phyloP scores from a whole-genome alignment of 1,284 basidiomycete species.

The Cystobasidium sp. region DNA sequence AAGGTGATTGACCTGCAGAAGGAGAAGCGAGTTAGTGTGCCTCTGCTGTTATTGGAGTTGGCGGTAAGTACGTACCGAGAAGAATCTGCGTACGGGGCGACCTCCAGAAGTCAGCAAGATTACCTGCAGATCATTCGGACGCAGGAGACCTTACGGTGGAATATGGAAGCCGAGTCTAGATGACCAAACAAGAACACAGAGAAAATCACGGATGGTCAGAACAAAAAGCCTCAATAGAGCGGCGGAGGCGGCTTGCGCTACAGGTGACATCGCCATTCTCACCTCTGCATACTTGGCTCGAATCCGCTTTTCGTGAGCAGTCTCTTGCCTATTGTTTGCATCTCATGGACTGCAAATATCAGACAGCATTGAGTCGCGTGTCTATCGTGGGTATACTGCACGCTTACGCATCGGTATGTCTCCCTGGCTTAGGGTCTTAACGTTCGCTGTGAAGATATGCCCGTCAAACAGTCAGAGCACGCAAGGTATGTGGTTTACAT shows the following conservation, averaged over 20 bases:
- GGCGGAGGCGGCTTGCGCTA: background rate
- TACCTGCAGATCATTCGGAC: background rate
- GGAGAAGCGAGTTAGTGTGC: background rate
- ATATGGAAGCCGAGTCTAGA: constrained; percentile 41
- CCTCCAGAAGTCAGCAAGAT: background rate
- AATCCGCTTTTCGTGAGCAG: constrained; percentile 22
- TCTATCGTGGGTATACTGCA: too few relatives aligned
- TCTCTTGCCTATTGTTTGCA: constrained; percentile 12
- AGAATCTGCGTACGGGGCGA: constrained; percentile 13
- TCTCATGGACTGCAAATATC: constrained; percentile 3
- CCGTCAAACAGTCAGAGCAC: background rate
- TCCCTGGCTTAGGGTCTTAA: constrained; percentile 11
- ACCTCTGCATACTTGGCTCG: constrained; percentile 18
- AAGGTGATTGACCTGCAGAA: constrained; percentile 33
- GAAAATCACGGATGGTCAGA: background rate
- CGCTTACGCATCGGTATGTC: constrained; percentile 37
- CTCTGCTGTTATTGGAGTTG: background rate
- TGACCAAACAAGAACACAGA: background rate
- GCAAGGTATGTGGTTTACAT: too few relatives aligned
- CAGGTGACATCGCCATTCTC: background rate
- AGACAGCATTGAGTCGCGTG: too few relatives aligned
- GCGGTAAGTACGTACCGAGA: constrained; percentile 15
- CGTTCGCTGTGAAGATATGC: constrained; percentile 7
- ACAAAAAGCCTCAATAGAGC: background rate
- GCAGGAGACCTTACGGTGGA: constrained; percentile 22